phyloP scores from a whole-genome alignment of 2,329 filamentous ascomycete species.

The Xylaria sp. region DNA sequence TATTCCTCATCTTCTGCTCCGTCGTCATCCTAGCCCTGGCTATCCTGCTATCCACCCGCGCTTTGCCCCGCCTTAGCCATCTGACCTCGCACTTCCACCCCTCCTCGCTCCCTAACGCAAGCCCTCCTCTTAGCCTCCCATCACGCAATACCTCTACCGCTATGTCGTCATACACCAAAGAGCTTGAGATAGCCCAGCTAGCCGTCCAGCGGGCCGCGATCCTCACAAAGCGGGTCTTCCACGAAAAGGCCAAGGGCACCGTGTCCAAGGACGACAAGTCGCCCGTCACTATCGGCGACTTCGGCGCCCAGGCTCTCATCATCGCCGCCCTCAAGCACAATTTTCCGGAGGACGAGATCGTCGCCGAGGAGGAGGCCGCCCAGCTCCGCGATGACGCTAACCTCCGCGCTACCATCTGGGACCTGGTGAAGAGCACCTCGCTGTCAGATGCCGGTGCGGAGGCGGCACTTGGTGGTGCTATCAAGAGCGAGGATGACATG shows the following conservation, averaged over 20 bases:
- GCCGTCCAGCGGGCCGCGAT: conserved; percentile 79
- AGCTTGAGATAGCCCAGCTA: conserved; percentile 77
- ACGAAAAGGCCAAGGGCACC: conserved; percentile 93
- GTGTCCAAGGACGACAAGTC: conserved; percentile 95
- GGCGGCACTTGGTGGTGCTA: conserved; percentile 73
- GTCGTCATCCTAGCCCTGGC: conserved; percentile 46
- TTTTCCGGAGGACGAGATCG: conserved; percentile 90
- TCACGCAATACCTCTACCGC: conserved; percentile 38
- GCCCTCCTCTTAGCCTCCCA: conserved; percentile 22
- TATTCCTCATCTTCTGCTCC: conserved; percentile 38
- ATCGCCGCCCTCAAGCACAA: conserved; percentile 88
- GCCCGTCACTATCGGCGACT: conserved; percentile 97
- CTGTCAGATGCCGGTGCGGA: conserved; percentile 74
- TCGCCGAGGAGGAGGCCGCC: conserved; percentile 93
- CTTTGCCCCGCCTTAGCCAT: conserved; percentile 47
- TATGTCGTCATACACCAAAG: conserved; percentile 68
- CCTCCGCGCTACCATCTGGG: conserved; percentile 83
- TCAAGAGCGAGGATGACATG: conserved; percentile 74
- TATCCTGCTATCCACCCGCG: conserved; percentile 42
- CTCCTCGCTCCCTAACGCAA: conserved; percentile 12
- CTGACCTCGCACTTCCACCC: conserved; percentile 44
- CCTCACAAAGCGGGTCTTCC: conserved; percentile 80
- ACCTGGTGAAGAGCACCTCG: conserved; percentile 77
- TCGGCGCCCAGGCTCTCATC: conserved; percentile 96
- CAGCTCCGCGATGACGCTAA: conserved; percentile 76